Conservation (phyloP, 176 grass and related monocot species). For the Elymus sibiricus region DNA sequence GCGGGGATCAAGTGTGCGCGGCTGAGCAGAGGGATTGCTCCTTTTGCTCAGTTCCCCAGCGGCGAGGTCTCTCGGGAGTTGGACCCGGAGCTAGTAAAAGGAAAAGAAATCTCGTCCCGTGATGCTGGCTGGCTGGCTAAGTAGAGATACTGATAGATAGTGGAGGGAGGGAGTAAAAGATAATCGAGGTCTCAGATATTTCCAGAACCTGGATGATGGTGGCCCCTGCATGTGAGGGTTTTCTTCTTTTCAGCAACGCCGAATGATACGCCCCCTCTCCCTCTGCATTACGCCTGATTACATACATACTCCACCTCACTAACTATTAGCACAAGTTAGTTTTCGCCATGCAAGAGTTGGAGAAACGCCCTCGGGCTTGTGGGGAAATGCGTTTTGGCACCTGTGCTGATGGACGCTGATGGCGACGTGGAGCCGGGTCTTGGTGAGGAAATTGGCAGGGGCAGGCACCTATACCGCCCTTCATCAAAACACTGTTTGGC, state of each 20-base stretch:
- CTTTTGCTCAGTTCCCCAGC: slow-evolving; percentile 10
- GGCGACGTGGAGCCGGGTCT: too few relatives aligned
- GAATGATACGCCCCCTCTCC: neutral
- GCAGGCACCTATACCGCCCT: too few relatives aligned
- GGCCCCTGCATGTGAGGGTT: neutral
- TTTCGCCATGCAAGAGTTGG: too few relatives aligned
- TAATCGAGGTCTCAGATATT: neutral
- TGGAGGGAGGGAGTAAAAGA: neutral
- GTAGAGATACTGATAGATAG: too few relatives aligned
- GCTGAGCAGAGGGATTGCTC: neutral
- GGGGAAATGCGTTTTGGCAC: too few relatives aligned
- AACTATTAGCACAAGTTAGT: too few relatives aligned
- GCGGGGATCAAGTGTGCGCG: neutral
- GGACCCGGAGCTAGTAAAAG: neutral
- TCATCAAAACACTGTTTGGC: too few relatives aligned
- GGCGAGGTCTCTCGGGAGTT: slow-evolving; percentile 5
- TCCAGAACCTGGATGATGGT: slow-evolving; percentile 6
- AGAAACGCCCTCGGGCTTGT: too few relatives aligned
- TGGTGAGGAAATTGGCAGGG: too few relatives aligned
- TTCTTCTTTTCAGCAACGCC: slow-evolving; percentile 1
- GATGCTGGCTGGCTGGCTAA: neutral
- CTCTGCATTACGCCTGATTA: neutral
- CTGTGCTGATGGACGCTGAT: too few relatives aligned
- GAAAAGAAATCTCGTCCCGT: neutral
- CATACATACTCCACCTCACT: too few relatives aligned